Evolutionary conservation across 192 early-diverging fungal species (phyloP).

Genomic region (Linnemannia hyalina): DNA sequence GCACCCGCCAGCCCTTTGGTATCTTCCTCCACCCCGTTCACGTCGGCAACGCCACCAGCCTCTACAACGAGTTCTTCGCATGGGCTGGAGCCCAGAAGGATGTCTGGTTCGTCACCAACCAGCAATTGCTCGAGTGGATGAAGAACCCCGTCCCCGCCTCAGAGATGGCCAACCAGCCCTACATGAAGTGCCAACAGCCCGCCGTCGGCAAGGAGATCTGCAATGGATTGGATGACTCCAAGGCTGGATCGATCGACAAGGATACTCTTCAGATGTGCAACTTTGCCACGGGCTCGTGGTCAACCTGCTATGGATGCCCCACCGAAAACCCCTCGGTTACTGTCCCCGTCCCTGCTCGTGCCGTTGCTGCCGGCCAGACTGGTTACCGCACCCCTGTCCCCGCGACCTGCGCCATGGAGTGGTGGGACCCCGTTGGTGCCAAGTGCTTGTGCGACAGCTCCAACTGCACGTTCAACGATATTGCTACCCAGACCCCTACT

Average conservation of each 20-base stretch:
- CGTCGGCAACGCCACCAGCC: slow-evolving; percentile 40
- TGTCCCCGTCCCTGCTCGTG: slow-evolving; percentile 59
- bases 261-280: slow-evolving; percentile 60
- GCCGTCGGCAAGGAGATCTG: slow-evolving; percentile 76
- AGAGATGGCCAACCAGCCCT: slow-evolving; percentile 70
- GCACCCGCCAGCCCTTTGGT: slow-evolving; percentile 68
- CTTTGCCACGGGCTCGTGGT: slow-evolving; percentile 61
- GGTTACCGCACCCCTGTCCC: slow-evolving; percentile 63
- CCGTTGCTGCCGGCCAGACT: slow-evolving; percentile 36
- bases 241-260: slow-evolving; percentile 44
- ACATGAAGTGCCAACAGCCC: slow-evolving; percentile 74
- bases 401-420: slow-evolving; percentile 73
- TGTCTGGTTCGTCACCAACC: slow-evolving; percentile 80
- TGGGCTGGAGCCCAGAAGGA: slow-evolving; percentile 66
- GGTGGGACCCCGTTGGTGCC: slow-evolving; percentile 77
- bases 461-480: slow-evolving; percentile 71
- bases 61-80: slow-evolving; percentile 66
- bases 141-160: slow-evolving; percentile 81
- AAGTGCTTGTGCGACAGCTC: slow-evolving; percentile 71
- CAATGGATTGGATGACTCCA: slow-evolving; percentile 72
- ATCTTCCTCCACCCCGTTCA: slow-evolving; percentile 61
- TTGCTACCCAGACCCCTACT: slow-evolving; percentile 26
- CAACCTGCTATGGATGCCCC: slow-evolving; percentile 72
- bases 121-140: slow-evolving; percentile 81
- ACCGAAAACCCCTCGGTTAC: slow-evolving; percentile 45